Evolutionary conservation across 768 basidiomycete genomes (phyloP), one percentile per base, ranked within the genome.

Genomic region (Porphyrellus cyaneotinctus): DNA sequence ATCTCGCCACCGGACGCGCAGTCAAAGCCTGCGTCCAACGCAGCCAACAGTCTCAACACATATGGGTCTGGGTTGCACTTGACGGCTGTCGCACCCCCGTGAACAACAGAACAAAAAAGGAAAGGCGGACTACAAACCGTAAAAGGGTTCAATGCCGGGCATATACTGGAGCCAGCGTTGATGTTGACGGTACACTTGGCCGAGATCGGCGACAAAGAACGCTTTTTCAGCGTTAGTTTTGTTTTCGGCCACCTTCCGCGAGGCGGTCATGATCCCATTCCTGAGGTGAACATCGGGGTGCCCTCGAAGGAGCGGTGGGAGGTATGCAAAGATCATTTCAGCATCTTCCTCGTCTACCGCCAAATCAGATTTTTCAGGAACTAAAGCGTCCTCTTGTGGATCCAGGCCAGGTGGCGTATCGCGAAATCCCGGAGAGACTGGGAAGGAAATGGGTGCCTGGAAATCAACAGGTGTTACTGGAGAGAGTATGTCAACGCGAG

Each of bases 21-120:
- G 70, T 99, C 97, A 73, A 99, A 99, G 15, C 94, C 94, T 2
- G 90, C 76, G 24, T 97, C 97, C 44, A 97, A 74, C 28, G 91
- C 83, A 17, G 91, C 91, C 37, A 99, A 82, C 45, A 99, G 80
- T 54, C 93, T 86, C 46, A 98, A 77, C 52, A 99, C 85, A 64
- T 91, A 91, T 4, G 94, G 93, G 64, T 98, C 95, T 20, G 97
- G 95, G 75, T 99, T 99, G 74, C 93, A 97, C 75, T 99, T 99
- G 65, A 98, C 84, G 54, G 97, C 93, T 93, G 66, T 49, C 59
- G 57, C 57, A 46, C 54, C 28, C 17, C 49, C 43, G 56, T 66
- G 54, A 66, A 64, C 42, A 64, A 64, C 60, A 64, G 55, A 62
- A 64, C 58, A 48, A 52, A 7, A 54, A 43, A 31, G 37, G 47